phyloP scores from a whole-genome alignment of 257 asterid genomes.

The Leonotis leonurus region DNA sequence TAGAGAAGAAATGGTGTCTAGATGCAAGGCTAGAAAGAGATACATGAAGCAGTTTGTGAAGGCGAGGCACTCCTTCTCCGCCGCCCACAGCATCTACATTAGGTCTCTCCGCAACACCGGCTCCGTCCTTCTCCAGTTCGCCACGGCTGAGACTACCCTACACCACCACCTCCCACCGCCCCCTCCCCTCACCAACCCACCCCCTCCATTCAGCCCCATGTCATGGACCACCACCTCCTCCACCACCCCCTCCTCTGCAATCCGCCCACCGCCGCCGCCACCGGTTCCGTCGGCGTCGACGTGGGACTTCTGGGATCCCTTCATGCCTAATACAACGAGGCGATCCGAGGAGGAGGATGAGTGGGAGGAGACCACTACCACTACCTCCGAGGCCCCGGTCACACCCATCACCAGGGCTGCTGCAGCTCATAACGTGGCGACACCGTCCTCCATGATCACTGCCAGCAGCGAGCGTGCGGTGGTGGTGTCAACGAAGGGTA shows the following conservation, averaged over 20 bases:
- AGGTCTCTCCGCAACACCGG: constrained; percentile 79
- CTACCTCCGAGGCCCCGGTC: constrained; percentile 46
- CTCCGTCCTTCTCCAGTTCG: constrained; percentile 76
- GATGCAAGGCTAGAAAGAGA: constrained; percentile 80
- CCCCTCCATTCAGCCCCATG: constrained; percentile 57
- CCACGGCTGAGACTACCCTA: constrained; percentile 68
- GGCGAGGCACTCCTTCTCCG: constrained; percentile 76
- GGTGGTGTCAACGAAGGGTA: constrained; percentile 74
- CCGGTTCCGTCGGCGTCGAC: constrained; percentile 39
- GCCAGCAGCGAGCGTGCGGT: constrained; percentile 61
- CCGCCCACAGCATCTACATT: constrained; percentile 74
- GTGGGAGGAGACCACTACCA: constrained; percentile 49
- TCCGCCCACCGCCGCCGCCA: constrained; percentile 68
- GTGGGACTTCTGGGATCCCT: constrained; percentile 99
- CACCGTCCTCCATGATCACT: constrained; percentile 57
- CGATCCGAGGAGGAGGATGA: constrained; percentile 67
- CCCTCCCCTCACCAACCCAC: constrained; percentile 38
- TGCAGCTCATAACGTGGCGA: constrained; percentile 48
- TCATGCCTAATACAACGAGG: constrained; percentile 64
- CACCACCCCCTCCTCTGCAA: constrained; percentile 41
- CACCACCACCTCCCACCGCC: constrained; percentile 39
- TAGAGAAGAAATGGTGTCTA: constrained; percentile 76
- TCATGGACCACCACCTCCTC: constrained; percentile 59
- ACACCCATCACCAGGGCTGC: constrained; percentile 35
- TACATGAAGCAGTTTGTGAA: constrained; percentile 93